Evolutionary conservation across 768 basidiomycete genomes (phyloP).

Genomic region (Lactarius tabidus): DNA sequence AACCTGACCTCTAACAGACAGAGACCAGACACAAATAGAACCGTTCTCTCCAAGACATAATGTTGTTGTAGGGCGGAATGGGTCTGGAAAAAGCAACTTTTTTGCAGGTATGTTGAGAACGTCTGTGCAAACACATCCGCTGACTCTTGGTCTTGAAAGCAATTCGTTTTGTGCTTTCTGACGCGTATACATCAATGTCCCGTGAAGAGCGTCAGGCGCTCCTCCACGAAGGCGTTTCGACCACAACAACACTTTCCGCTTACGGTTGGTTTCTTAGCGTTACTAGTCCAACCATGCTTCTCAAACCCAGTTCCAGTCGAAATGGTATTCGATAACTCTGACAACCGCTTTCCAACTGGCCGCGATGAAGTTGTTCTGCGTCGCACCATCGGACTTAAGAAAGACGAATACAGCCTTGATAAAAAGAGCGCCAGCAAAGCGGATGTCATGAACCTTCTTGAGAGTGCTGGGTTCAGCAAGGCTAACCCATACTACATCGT

Average conservation of each 20-base stretch:
- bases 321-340: slow-evolving; percentile 93
- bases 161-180: slow-evolving; percentile 95
- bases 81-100: slow-evolving; percentile 98
- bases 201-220: slow-evolving; percentile 89
- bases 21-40: slow-evolving; percentile 88
- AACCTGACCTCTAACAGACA: slow-evolving; percentile 43
- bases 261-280: slow-evolving; percentile 55
- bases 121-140: not conserved
- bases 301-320: slow-evolving; percentile 50
- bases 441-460: slow-evolving; percentile 95
- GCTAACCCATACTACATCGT: slow-evolving; percentile 99
- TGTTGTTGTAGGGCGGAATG: slow-evolving; percentile 96
- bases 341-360: slow-evolving; percentile 90
- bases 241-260: slow-evolving; percentile 85
- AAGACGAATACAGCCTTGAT: slow-evolving; percentile 97
- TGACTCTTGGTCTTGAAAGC: slow-evolving; percentile 41
- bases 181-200: slow-evolving; percentile 95
- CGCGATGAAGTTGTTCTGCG: slow-evolving; percentile 84
- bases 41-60: slow-evolving; percentile 93
- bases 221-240: slow-evolving; percentile 90
- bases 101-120: slow-evolving; percentile 69
- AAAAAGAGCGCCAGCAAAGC: slow-evolving; percentile 94
- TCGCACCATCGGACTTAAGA: slow-evolving; percentile 94
- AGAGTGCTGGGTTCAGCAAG: slow-evolving; percentile 95
- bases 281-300: not conserved